Conservation (phyloP, 2,329 filamentous ascomycete species). For the Helicocarpus griseus region DNA sequence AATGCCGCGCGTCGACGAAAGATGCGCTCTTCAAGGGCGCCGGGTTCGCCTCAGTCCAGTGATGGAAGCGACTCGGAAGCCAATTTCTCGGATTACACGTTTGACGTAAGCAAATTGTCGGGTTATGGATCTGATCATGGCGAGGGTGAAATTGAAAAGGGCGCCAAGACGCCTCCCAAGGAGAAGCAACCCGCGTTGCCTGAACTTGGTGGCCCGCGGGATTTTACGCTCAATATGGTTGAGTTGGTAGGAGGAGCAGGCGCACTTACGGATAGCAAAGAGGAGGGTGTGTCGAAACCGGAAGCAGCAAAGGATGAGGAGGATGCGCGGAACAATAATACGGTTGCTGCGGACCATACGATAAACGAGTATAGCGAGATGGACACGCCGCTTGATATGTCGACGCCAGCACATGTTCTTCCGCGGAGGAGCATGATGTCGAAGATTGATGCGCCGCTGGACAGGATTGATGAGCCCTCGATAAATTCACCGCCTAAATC, state of each 20-base stretch:
- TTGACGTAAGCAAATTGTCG: conserved; percentile 31
- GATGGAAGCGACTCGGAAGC: conserved; percentile 27
- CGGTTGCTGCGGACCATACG: conserved; percentile 22
- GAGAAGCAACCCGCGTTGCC: conserved; percentile 24
- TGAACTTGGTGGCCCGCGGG: conserved; percentile 32
- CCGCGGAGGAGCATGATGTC: conserved; percentile 14
- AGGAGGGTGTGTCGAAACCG: conserved; percentile 7
- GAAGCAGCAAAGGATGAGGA: conserved; percentile 8
- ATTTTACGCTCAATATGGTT: conserved; percentile 35
- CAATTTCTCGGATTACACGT: conserved; percentile 30
- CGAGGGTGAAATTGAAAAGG: conserved; percentile 10
- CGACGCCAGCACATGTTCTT: conserved; percentile 33
- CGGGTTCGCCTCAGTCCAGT: conserved; percentile 17
- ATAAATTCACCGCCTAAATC: conserved; percentile 10
- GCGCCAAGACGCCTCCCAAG: conserved; percentile 16
- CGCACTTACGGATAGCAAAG: conserved; percentile 6
- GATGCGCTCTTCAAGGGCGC: conserved; percentile 10
- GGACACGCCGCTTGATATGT: conserved; percentile 34
- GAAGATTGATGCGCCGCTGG: conserved; percentile 23
- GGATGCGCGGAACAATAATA: conserved; percentile 15
- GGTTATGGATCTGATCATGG: conserved; percentile 17
- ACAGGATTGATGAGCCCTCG: conserved; percentile 26
- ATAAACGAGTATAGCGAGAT: conserved; percentile 33
- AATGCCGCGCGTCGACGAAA: conserved; percentile 2
- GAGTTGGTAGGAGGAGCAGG: conserved; percentile 25